These are phyloP conservation scores for Alternaria longipes DNA, from an alignment of 2,329 filamentous ascomycete species.

Conservation along the genomic window DNA sequence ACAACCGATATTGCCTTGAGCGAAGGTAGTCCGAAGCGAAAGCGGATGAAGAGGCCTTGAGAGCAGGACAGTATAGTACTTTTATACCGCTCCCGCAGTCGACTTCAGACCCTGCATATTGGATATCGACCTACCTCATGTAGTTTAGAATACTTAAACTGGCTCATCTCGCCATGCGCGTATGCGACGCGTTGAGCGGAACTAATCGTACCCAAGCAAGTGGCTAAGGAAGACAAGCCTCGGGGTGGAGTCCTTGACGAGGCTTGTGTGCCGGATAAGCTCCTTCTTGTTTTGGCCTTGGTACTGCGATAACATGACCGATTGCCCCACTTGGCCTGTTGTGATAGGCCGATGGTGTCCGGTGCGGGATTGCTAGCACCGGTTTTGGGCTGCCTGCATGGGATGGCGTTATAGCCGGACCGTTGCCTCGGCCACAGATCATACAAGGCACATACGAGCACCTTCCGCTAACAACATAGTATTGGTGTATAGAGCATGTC, in stretches of 20 bases:
- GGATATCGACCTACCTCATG: slow-evolving; percentile 7
- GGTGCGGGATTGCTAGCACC: slow-evolving; percentile 7
- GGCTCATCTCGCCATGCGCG: slow-evolving; percentile 2
- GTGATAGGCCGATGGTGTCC: not conserved
- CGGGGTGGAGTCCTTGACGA: slow-evolving; percentile 17
- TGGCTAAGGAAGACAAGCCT: slow-evolving; percentile 20
- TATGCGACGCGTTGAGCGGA: not conserved
- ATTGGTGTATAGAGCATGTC: not conserved
- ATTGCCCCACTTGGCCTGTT: not conserved
- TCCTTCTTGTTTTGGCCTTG: slow-evolving; percentile 20
- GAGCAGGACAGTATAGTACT: slow-evolving; percentile 1
- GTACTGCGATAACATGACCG: slow-evolving; percentile 17
- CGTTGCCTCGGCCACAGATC: slow-evolving; percentile 5
- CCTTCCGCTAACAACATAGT: slow-evolving; percentile 7
- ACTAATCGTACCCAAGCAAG: slow-evolving; percentile 12
- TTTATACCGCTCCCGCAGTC: slow-evolving; percentile 6
- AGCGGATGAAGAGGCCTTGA: slow-evolving; percentile 9
- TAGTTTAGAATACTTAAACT: slow-evolving; percentile 4
- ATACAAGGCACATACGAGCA: slow-evolving; percentile 10
- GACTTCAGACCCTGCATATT: not conserved
- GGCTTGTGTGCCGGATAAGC: slow-evolving; percentile 19
- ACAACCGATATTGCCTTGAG: slow-evolving; percentile 22
- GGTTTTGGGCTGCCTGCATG: slow-evolving; percentile 1
- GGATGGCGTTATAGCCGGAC: slow-evolving; percentile 7
- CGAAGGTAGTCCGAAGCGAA: slow-evolving; percentile 17